Evolutionary conservation across 2,329 filamentous ascomycete species (phyloP), one percentile per base, ranked within the genome.

Genomic region (Cytospora mali): DNA sequence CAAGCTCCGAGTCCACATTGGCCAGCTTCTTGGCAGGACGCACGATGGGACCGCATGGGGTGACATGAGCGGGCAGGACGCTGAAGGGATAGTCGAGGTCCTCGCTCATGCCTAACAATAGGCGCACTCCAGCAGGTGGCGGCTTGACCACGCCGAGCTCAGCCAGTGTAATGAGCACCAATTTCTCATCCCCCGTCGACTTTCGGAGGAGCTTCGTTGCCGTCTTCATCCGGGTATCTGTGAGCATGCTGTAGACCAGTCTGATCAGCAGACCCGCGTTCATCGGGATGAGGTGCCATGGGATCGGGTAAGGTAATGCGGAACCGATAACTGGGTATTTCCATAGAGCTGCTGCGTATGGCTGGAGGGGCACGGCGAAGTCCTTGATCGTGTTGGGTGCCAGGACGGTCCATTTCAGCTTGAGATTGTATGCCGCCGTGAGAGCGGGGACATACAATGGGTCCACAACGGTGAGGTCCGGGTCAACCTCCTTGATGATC

Each of bases 1-100:
- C 68, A 10, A 84, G 69, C n/a, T 76, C 73, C 0, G 76, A 71
- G 33, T 82, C 79, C 0, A 71, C 66, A 2, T 75, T 70, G 14
- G 69, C 53, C 0, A 81, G 71, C 0, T 75, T 62, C 0, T 67
- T 59, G 1, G 72, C 71, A 0, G 71, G 67, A 0, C 77, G 71
- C 4, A 81, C 66, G 13, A 84, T 81, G 0, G 81, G 82, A 0
- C 81, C 81, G 62, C 80, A 82, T 1, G 75, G 68, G 1, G 75
- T 70, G 11, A 83, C 71, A 55, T 81, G 76, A 0, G 69, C 58
- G 0, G 77, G 77, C 2, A 79, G 69, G 1, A 72, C 60, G 28
- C 29, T 42, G 13, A 77, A 66, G 0, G 74, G 81, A 68, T 74
- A 82, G 50, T 81, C 79, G 27, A 75, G 63, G 55, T 75, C 71